Base-by-base conservation (phyloP, 257 asterid species). In the Salvia rosmarinus region DNA sequence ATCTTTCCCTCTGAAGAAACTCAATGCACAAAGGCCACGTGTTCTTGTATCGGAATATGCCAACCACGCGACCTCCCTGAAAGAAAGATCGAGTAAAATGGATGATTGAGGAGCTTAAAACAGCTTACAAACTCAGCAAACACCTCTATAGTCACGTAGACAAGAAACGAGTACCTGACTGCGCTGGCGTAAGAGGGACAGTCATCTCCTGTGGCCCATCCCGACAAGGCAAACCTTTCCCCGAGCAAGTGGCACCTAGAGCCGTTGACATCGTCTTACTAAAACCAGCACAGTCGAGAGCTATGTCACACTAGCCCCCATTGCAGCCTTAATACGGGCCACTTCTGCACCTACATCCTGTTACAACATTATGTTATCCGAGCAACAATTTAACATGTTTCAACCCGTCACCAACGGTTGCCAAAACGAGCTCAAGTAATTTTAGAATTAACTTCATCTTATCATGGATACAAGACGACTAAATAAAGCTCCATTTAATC, bases 201-300 rank as follows among this genome's bases (percentile, higher is more conserved):
- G 84, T 89, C 99, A 91, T 94, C 70, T 80, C 84, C 0, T 74
- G 71, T 89, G 96, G 6, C 95, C 97, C 80, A 94, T 59, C 14
- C 99, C 97, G n/a, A 91, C 96, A 10, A 91, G 95, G 77, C 96
- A 91, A 74, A 94, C 96, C 80, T 84, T 89, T n/a, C 99, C 99
- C 97, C 0, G 97, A 69, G 16, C 80, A 71, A 49, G 97, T 94
- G 19, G 96, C 97, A 7, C 80, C 78, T n/a, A 94, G 86, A 37
- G 96, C 96, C 0, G 96, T 91, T 6, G 96, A 72, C 99, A 94
- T 91, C 19, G 97, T 94, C 64, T 94, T 94, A 55, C 70, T 84
- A 43, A 89, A 84, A 14, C 99, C 97, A 3, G 91, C 96, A 78
- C 99, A 94, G 78, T 94, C 99, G 37, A 94, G 83, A 58, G 80